A percentile compares a stretch with the other conserved stretches of the same genome.
phyloP scores from a whole-genome alignment of 2,329 filamentous ascomycete genomes.

The Trichoderma koningii region DNA sequence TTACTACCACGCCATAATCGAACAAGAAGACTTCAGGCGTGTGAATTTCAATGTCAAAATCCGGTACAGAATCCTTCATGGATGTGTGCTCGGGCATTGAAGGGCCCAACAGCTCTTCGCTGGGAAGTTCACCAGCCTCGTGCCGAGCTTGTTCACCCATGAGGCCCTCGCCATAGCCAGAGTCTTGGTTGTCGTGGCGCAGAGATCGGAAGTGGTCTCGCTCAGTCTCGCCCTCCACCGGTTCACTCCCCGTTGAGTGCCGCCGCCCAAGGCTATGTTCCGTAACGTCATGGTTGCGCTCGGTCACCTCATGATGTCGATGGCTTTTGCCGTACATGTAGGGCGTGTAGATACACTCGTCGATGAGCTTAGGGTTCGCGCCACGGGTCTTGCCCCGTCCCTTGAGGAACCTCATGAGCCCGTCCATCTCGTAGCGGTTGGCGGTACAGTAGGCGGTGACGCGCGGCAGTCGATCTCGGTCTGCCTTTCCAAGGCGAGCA shows the following conservation, averaged over 20 bases:
- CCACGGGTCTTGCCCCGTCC: slow-evolving; percentile 75
- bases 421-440: slow-evolving; percentile 86
- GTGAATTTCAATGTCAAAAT: slow-evolving; percentile 86
- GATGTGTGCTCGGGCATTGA: slow-evolving; percentile 41
- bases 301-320: slow-evolving; percentile 33
- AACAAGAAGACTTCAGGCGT: slow-evolving; percentile 95
- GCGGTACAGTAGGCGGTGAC: slow-evolving; percentile 98
- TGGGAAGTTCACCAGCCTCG: slow-evolving; percentile 34
- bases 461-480: slow-evolving; percentile 80
- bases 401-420: slow-evolving; percentile 87
- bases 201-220: slow-evolving; percentile 65
- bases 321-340: slow-evolving; percentile 70
- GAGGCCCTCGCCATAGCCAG: slow-evolving; percentile 38
- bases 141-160: slow-evolving; percentile 33
- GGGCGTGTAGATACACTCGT: slow-evolving; percentile 96
- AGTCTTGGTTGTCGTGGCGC: slow-evolving; percentile 44
- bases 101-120: slow-evolving; percentile 42
- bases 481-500: slow-evolving; percentile 87
- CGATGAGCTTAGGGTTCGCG: slow-evolving; percentile 86
- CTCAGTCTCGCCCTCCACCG: slow-evolving; percentile 41
- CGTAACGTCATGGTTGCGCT: slow-evolving; percentile 48
- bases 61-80: slow-evolving; percentile 55
- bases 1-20: slow-evolving; percentile 94
- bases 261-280: slow-evolving; percentile 62
- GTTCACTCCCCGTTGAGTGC: slow-evolving; percentile 73